Evolutionary conservation across 352 stramenopile species (phyloP).

Genomic region (Labyrinthula sp.): DNA sequence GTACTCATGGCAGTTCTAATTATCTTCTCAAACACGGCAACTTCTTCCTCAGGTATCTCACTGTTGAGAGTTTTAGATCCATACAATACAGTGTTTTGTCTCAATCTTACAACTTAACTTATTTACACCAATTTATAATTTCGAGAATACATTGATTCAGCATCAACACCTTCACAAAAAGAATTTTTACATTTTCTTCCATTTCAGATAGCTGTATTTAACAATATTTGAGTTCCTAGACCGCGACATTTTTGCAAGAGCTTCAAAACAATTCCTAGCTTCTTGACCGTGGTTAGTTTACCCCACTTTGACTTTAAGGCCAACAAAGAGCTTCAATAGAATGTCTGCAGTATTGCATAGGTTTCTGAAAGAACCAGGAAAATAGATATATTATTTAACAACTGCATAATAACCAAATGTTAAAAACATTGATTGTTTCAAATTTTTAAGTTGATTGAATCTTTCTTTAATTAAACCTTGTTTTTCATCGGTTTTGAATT

Average conservation of each 20-base stretch:
- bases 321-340: too few species aligned
- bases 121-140: conserved; percentile 47
- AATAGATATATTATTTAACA: too few species aligned
- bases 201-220: conserved; percentile 2
- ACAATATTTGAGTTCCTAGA: conserved; percentile 37
- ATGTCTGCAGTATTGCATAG: too few species aligned
- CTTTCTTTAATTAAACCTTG: too few species aligned
- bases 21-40: conserved; percentile 29
- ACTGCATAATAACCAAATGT: too few species aligned
- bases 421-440: too few species aligned
- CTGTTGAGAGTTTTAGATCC: conserved; percentile 35
- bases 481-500: too few species aligned
- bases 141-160: conserved; percentile 39
- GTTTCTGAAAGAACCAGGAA: too few species aligned
- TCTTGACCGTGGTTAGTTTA: too few species aligned
- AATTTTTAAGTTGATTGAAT: too few species aligned
- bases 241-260: conserved; percentile 34
- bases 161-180: conserved; percentile 32
- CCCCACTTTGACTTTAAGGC: too few species aligned
- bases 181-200: conserved; percentile 3
- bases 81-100: conserved; percentile 49
- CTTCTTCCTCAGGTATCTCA: conserved; percentile 10
- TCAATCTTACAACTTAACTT: conserved; percentile 43
- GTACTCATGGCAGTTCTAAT: conserved; percentile 21
- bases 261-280: conserved; percentile 9